Percentiles rank a stretch among this genome's conserved stretches.
Evolutionary conservation across 2,329 filamentous ascomycete genomes (phyloP).

Genomic region (Rhynchosporium agropyri): DNA sequence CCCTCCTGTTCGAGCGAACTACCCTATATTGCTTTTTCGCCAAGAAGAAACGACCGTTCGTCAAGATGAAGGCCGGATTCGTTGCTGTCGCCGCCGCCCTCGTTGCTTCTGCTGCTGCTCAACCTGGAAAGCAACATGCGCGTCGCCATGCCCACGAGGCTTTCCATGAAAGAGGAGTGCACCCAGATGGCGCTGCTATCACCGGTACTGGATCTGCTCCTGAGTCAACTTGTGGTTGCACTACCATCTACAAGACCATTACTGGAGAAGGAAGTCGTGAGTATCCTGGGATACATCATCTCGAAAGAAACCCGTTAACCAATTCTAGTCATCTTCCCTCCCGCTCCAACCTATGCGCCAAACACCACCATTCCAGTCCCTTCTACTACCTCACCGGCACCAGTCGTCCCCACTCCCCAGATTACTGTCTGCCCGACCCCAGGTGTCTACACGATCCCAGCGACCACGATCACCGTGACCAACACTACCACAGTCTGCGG

Average conservation of each 20-base stretch:
- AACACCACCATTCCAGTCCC: conserved; percentile 41
- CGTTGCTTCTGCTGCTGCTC: conserved; percentile 58
- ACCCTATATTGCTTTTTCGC: conserved; percentile 16
- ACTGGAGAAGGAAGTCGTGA: conserved; percentile 68
- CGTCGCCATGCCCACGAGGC: conserved; percentile 65
- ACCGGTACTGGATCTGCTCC: conserved; percentile 29
- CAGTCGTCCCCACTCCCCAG: conserved; percentile 50
- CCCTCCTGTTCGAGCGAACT: conserved; percentile 21
- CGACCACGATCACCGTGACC: conserved; percentile 69
- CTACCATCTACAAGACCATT: conserved; percentile 72
- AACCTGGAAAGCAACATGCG: conserved; percentile 46
- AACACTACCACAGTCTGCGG: conserved; percentile 69
- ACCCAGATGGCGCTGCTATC: conserved; percentile 22
- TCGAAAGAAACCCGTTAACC: conserved; percentile 14
- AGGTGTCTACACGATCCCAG: conserved; percentile 75
- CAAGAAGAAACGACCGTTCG: conserved; percentile 22
- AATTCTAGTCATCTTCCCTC: conserved; percentile 35
- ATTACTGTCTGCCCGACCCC: conserved; percentile 62
- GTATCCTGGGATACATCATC: conserved; percentile 37
- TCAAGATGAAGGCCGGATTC: conserved; percentile 74
- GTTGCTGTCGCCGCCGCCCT: conserved; percentile 65
- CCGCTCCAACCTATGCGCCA: conserved; percentile 31
- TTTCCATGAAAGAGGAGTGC: conserved; percentile 54
- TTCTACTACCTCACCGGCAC: conserved; percentile 29
- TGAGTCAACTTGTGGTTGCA: conserved; percentile 66